Percentiles rank a stretch among this genome's conserved stretches.
Evolutionary conservation across 345 rosid genomes (phyloP).

Genomic region (Hypericum androsaemum): DNA sequence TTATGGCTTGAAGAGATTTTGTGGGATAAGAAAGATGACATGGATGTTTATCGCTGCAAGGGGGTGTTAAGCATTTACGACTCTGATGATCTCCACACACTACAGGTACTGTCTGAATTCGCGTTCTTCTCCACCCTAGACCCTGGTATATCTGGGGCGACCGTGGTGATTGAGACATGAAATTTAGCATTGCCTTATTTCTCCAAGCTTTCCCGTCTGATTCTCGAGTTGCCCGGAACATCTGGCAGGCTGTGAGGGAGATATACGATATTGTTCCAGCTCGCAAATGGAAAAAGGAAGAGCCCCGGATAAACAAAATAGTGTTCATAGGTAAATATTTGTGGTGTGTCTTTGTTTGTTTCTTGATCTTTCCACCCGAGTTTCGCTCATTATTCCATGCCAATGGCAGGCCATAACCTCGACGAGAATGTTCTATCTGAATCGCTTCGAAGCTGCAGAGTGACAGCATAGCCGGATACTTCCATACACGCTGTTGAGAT

Average conservation of each 20-base stretch:
- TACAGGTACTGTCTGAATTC: conserved; percentile 52
- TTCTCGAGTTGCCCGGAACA: neutral
- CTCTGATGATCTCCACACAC: conserved; percentile 70
- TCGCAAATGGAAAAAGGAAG: conserved; percentile 63
- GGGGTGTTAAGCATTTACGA: conserved; percentile 57
- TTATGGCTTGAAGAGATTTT: conserved; percentile 87
- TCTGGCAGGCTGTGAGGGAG: conserved; percentile 79
- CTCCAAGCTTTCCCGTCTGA: no score
- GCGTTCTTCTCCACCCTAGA: no score
- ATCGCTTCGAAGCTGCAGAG: conserved; percentile 42
- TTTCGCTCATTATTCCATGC: neutral
- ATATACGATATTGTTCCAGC: conserved; percentile 81
- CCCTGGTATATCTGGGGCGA: no score
- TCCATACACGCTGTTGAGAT: no score
- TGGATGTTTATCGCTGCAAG: conserved; percentile 91
- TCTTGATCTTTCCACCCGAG: conserved; percentile 3
- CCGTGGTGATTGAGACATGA: no score
- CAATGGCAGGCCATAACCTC: conserved; percentile 60
- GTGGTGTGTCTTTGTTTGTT: conserved; percentile 1
- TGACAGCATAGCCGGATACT: conserved; percentile 5
- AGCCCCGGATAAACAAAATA: conserved; percentile 45
- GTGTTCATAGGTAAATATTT: conserved; percentile 64
- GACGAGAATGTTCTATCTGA: conserved; percentile 44
- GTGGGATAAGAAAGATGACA: conserved; percentile 71
- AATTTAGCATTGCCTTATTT: no score